Evolutionary conservation across 176 grass and related monocot species (phyloP), one percentile per base, ranked within the genome.

Genomic region (Oryza glaberrima): DNA sequence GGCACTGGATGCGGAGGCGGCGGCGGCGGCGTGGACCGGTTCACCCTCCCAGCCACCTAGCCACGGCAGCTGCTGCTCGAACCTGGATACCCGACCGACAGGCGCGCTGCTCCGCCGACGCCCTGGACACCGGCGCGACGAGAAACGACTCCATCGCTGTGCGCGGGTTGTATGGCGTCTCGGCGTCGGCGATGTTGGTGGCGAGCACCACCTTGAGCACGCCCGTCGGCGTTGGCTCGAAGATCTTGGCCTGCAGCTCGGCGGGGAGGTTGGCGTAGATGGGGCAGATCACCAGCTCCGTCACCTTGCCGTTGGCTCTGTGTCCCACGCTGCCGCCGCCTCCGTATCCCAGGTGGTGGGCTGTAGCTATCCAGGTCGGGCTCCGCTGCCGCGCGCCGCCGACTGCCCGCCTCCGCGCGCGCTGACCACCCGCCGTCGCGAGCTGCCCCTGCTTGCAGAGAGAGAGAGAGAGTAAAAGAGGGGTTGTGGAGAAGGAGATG

Each of bases 141-240:
- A 88, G 82, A 77, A 94, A 86, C 79, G 87, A 88, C 70, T 95
- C 88, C 47, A 90, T 67, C 22, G 88, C 71, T 15, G 88, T 95
- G 28, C 85, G 72, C 77, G 93, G 93, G 71, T 85, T 90, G 81
- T 92, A 92, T 51, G 93, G 92, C 35, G 93, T 95, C 86, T 95
- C 93, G 68, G 90, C 93, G 73, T 25, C 23, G 23, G 23, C 23
- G 23, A 95, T 86, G 82, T 95, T 95, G 32, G 93, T 95, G 12
- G 93, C 85, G 7, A 95, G 81, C 4, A 92, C 88, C 35, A 92
- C 77, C 78, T 95, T 95, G 32, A 90, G 77, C 60, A 79, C 84
- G 58, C 84, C 77, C 6, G 69, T 73, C 49, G 92, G 92, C 65
- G 85, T 71, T 14, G 88, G 70, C 69, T 88, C 85, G 41, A 95